Conservation (phyloP, 352 stramenopile species). For the Globisporangium nodosum region DNA sequence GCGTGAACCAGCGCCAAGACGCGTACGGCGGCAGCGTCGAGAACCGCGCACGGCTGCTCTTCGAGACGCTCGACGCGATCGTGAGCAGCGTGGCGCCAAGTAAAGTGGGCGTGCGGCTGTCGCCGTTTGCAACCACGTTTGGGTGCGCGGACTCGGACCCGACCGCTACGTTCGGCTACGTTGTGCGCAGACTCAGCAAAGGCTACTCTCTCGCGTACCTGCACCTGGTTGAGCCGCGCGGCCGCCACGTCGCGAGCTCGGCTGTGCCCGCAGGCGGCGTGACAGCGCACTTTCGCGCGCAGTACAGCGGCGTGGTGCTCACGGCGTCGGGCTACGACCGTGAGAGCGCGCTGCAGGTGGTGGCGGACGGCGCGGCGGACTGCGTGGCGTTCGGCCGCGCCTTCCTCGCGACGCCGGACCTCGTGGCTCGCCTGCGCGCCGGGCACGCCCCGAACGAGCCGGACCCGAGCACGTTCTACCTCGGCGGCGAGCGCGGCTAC, state of each 20-base stretch:
- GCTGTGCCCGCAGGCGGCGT: slow-evolving; percentile 21
- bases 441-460: slow-evolving; percentile 25
- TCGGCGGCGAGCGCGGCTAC: slow-evolving; percentile 20
- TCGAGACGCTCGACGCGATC: slow-evolving; percentile 37
- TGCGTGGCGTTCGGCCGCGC: slow-evolving; percentile 36
- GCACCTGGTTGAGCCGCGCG: slow-evolving; percentile 29
- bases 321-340: slow-evolving; percentile 24
- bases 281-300: slow-evolving; percentile 23
- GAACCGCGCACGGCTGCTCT: slow-evolving; percentile 56
- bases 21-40: slow-evolving; percentile 64
- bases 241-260: slow-evolving; percentile 9
- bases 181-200: slow-evolving; percentile 9
- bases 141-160: slow-evolving; percentile 19
- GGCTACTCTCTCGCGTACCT: slow-evolving; percentile 23
- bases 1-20: slow-evolving; percentile 57
- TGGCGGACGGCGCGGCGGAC: slow-evolving; percentile 20
- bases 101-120: slow-evolving; percentile 3
- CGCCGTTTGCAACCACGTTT: slow-evolving; percentile 19
- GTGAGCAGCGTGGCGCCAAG: neutral
- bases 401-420: slow-evolving; percentile 45
- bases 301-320: slow-evolving; percentile 31
- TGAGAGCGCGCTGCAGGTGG: slow-evolving; percentile 11
- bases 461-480: slow-evolving; percentile 22
- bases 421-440: slow-evolving; percentile 25
- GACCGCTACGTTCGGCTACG: slow-evolving; percentile 16